A percentile compares a stretch with the other conserved stretches of the same genome.
Conservation (phyloP, 805 yeast genomes). For the Blastobotrys peoriensis region DNA sequence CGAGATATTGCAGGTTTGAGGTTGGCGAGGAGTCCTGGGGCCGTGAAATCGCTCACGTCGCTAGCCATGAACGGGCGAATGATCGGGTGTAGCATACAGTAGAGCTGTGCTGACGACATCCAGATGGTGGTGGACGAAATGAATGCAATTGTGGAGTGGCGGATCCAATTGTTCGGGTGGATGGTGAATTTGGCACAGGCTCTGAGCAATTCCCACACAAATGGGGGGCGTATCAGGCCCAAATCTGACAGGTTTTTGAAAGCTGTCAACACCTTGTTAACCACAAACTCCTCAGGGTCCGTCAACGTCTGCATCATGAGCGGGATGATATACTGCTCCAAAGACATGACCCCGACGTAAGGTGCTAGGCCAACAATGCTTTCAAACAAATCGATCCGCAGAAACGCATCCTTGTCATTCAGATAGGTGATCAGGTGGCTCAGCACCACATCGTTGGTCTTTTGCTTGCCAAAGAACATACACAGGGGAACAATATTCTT, state of each 20-base stretch:
- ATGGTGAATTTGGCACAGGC: constrained; percentile 52
- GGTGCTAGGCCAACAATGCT: constrained; percentile 70
- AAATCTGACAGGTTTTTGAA: constrained; percentile 50
- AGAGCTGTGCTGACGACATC: constrained; percentile 68
- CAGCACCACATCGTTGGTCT: constrained; percentile 78
- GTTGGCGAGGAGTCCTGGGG: constrained; percentile 62
- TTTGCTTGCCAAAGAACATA: constrained; percentile 76
- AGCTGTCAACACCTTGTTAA: constrained; percentile 57
- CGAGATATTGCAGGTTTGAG: constrained; percentile 62
- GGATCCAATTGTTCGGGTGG: constrained; percentile 84
- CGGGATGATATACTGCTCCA: constrained; percentile 87
- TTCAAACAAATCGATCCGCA: constrained; percentile 66
- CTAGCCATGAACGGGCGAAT: constrained; percentile 69
- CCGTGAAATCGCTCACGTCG: constrained; percentile 63
- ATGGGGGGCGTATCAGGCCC: constrained; percentile 48
- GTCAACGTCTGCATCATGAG: constrained; percentile 73
- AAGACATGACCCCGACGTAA: constrained; percentile 70
- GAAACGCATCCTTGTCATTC: constrained; percentile 65
- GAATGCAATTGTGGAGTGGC: constrained; percentile 60
- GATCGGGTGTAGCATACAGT: constrained; percentile 77
- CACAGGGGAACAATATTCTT: constrained; percentile 71
- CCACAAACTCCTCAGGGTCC: constrained; percentile 80
- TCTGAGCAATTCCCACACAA: constrained; percentile 50
- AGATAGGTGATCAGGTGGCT: constrained; percentile 89
- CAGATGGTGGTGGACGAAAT: constrained; percentile 57